Evolutionary conservation across 768 basidiomycete genomes (phyloP).

Genomic region (Pulveroboletus sp.): DNA sequence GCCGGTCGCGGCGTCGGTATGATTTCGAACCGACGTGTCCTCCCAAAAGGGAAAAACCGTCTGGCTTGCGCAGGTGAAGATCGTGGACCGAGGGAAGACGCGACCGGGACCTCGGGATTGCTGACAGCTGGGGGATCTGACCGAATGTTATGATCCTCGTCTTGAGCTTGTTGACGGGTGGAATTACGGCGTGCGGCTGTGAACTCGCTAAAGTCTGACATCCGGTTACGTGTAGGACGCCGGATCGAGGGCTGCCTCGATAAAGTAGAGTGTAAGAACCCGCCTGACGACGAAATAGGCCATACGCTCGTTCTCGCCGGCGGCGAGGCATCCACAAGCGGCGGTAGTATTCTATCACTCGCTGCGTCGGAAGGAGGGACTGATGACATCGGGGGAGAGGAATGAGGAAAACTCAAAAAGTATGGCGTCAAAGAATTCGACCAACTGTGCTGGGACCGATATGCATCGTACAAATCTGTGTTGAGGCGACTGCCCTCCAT

Average conservation of each 20-base stretch:
- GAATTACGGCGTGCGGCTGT: slow-evolving; percentile 58
- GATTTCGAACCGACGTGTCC: slow-evolving; percentile 40
- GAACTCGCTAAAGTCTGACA: slow-evolving; percentile 70
- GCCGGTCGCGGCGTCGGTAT: slow-evolving; percentile 31
- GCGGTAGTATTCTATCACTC: slow-evolving; percentile 26
- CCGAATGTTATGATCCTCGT: slow-evolving; percentile 20
- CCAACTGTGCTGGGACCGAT: slow-evolving; percentile 36
- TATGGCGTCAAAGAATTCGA: slow-evolving; percentile 26
- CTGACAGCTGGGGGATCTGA: slow-evolving; percentile 6
- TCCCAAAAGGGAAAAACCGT: slow-evolving; percentile 55
- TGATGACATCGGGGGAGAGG: slow-evolving; percentile 25
- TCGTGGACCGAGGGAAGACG: slow-evolving; percentile 12
- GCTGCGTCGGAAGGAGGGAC: slow-evolving; percentile 22
- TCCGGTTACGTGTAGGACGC: slow-evolving; percentile 48
- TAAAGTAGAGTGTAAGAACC: slow-evolving; percentile 31
- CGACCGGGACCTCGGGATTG: neutral
- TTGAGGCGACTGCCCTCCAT: slow-evolving; percentile 55
- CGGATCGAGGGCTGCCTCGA: slow-evolving; percentile 59
- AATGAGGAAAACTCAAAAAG: slow-evolving; percentile 19
- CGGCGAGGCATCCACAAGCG: slow-evolving; percentile 25
- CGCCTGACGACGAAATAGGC: slow-evolving; percentile 23
- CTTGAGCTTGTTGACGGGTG: slow-evolving; percentile 32
- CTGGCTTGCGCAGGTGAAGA: slow-evolving; percentile 30
- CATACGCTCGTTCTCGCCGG: slow-evolving; percentile 18
- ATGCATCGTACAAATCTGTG: slow-evolving; percentile 63